Evolutionary conservation across 305 asterid genomes (phyloP), one percentile per base, ranked within the genome.

Genomic region (Caryopteris hybrid): DNA sequence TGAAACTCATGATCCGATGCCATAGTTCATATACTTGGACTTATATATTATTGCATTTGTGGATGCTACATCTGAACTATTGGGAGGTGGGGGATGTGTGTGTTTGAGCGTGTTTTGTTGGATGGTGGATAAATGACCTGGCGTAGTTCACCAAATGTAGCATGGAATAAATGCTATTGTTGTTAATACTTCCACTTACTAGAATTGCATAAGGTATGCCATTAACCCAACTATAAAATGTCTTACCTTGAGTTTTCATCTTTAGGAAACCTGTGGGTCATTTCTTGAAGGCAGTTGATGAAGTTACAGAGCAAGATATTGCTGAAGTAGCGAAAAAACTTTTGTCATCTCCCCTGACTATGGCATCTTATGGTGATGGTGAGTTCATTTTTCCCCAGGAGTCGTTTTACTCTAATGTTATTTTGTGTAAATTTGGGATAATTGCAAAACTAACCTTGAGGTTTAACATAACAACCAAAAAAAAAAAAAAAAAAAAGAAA

Each of bases 291-390:
- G 79, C 80, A 14, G 61, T 94, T 17, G 98, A 94, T 14, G 83
- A 83, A 59, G 70, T 94, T 68, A 70, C 89, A 8, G 71, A 66
- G 4, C 62, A 82, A 51, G 98, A 91, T 78, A 85, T 94, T 66
- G 59, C 87, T 50, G 41, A 73, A 4, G 18, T 69, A 13, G 85
- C 83, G 5, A 68, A 70, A 47, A 85, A 86, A 75, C 92, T 94
- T 27, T 39, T 91, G 46, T 69, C 86, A 16, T 82, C 95, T 41
- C 99, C 97, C 55, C 91, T 94, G 72, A 88, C 98, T 57, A 79
- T 94, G 97, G 98, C 98, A 65, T 89, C 99, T 39, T 86, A 89
- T 61, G 98, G 99, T 74, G 96, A 91, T 53, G 99, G 99, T 94
- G 81, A 82, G 64, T 67, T 31, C 31, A 66, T 41, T 61, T 52